Evolutionary conservation across 306 rosid species (phyloP).

Genomic region (Urtica urens): DNA sequence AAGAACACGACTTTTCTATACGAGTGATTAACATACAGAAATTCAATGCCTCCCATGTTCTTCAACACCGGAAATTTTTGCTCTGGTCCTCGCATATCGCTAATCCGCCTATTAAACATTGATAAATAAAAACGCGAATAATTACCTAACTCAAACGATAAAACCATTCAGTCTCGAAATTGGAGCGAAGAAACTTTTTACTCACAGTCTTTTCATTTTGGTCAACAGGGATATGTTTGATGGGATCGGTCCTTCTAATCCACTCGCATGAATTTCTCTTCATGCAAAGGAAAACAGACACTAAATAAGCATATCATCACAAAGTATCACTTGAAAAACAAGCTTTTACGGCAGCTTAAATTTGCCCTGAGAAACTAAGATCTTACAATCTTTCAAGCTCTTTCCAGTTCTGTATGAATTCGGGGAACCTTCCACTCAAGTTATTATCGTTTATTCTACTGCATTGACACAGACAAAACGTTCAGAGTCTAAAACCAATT

Average conservation of each 20-base stretch:
- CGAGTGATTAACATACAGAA: conserved; percentile 43
- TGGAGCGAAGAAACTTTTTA: conserved; percentile 10
- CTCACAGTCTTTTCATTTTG: conserved; percentile 51
- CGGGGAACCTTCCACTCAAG: conserved; percentile 59
- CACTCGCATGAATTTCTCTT: conserved; percentile 81
- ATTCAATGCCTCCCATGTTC: conserved; percentile 26
- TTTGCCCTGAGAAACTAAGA: conserved; percentile 7
- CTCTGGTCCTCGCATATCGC: conserved; percentile 57
- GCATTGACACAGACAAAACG: conserved; percentile 25
- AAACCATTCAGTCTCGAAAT: not conserved
- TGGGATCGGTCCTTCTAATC: conserved; percentile 82
- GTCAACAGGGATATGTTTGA: conserved; percentile 46
- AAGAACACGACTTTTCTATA: conserved; percentile 2
- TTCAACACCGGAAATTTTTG: conserved; percentile 55
- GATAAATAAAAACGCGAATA: no score
- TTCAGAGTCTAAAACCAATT: conserved; percentile 1
- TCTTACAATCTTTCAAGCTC: conserved; percentile 60
- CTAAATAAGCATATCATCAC: conserved; percentile 13
- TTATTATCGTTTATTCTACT: conserved; percentile 72
- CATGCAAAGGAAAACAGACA: conserved; percentile 17
- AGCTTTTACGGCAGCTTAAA: conserved; percentile 5
- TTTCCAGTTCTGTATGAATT: conserved; percentile 62
- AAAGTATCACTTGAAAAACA: conserved; percentile 1
- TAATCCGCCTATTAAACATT: conserved; percentile 49
- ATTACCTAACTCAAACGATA: no score